Evolutionary conservation across 257 asterid species (phyloP), one percentile per base, ranked within the genome.

Genomic region (Primulina tabacum): DNA sequence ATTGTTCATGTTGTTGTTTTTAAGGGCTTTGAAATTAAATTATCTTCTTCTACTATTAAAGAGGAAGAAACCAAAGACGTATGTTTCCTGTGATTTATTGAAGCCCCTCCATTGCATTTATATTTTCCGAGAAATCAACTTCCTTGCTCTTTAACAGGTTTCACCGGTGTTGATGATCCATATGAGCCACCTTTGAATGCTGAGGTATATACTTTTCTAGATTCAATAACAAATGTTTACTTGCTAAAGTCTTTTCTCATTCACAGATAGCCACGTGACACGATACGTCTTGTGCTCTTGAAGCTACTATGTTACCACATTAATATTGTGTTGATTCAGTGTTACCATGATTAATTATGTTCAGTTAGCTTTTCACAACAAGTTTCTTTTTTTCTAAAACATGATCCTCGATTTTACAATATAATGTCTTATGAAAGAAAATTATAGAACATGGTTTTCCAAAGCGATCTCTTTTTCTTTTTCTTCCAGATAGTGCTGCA

Each of bases 151-250:
- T 50, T 72, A 70, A 60, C 89, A 94, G 99, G 96, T 71, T 94
- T 94, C 83, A 94, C 99, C 3, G 99, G 98, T 62, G 78, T 94
- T 71, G 98, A 94, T 71, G 99, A 94, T 82, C 99, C 97, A 64
- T 94, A 94, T 62, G 99, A 94, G 80, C 83, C 90, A 35, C 99
- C 99, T 28, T 59, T 85, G 73, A 85, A 85, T 79, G 74, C 92
- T 26, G 99, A 94, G 98, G 99, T 89, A 84, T 26, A 64, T 56
- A 8, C 70, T 38, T 74, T 50, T 66, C 47, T 71, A 57, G 5
- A 69, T 59, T 18, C 66, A 35, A 34, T 21, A 20, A 60, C 29
- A 72, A 37, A 37, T 68, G 65, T 58, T 38, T 67, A 57, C 20
- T 16, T 16, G 57, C 57, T 50, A 26, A 50, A 4, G 57, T 18